Conservation (phyloP, 225 moss, liverwort and hornwort species). For the Bryum argenteum region DNA sequence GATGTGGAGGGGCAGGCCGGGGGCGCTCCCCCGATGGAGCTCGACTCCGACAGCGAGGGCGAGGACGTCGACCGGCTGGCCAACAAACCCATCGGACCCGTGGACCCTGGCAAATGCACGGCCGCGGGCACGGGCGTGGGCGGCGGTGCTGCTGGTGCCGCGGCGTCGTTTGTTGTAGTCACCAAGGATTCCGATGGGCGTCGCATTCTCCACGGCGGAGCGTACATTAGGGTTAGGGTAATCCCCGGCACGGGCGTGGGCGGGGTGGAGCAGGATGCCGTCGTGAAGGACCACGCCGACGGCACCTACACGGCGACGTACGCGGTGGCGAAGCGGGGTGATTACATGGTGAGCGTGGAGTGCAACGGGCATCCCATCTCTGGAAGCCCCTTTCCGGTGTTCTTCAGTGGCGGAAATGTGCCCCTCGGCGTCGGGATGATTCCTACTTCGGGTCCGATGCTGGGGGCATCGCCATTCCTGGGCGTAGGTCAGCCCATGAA, state of each 20-base stretch:
- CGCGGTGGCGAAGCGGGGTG: constrained; percentile 96
- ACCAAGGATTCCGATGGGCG: constrained; percentile 90
- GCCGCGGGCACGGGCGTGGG: constrained; percentile 98
- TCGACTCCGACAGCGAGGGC: constrained; percentile 83
- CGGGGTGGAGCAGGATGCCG: constrained; percentile 91
- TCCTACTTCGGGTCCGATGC: constrained; percentile 70
- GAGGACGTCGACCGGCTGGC: constrained; percentile 84
- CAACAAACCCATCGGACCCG: constrained; percentile 85
- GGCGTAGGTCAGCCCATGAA: constrained; percentile 68
- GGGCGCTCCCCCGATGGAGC: constrained; percentile 24
- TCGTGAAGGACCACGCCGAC: constrained; percentile 98
- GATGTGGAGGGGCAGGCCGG: constrained; percentile 73
- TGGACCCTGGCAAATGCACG: constrained; percentile 88
- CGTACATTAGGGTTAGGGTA: constrained; percentile 96
- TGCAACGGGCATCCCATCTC: constrained; percentile 85
- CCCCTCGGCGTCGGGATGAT: constrained; percentile 70
- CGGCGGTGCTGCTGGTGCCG: constrained; percentile 88
- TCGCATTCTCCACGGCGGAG: constrained; percentile 85
- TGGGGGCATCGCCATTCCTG: constrained; percentile 77
- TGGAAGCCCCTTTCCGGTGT: constrained; percentile 96
- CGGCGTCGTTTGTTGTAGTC: constrained; percentile 87
- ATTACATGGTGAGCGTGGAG: constrained; percentile 98
- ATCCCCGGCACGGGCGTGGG: constrained; percentile 92
- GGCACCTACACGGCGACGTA: constrained; percentile 98
- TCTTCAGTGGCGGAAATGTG: constrained; percentile 94